Evolutionary conservation across 1,139 yeast genomes (phyloP).

Genomic region (Zygosaccharomyces pseudobailii): DNA sequence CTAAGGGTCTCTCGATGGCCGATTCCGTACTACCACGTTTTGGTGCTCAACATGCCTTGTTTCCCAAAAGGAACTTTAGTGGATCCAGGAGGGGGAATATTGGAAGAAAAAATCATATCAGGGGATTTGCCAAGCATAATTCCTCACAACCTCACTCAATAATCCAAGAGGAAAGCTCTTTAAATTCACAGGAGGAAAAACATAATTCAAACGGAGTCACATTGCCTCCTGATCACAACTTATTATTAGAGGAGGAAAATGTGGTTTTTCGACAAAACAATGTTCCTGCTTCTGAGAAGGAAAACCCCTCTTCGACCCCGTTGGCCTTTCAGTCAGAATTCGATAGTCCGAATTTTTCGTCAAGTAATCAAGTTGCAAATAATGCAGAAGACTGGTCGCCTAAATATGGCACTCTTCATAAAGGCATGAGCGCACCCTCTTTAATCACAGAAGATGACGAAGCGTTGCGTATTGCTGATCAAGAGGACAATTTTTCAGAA

Average conservation of each 20-base stretch:
- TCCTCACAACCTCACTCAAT: constrained; percentile 25
- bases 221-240: constrained; percentile 3
- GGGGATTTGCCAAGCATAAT: constrained; percentile 18
- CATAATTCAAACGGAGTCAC: constrained; percentile 5
- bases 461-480: constrained; percentile 8
- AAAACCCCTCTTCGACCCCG: constrained; percentile 2
- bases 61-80: constrained; percentile 43
- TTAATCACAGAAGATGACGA: constrained; percentile 11
- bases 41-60: constrained; percentile 25
- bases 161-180: constrained; percentile 32
- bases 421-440: constrained; percentile 5
- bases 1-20: constrained; percentile 16
- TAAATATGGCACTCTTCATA: constrained; percentile 7
- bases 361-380: constrained; percentile 9
- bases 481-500: constrained; percentile 11
- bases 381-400: constrained; percentile 27
- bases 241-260: constrained; percentile 11
- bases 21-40: constrained; percentile 30
- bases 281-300: constrained; percentile 2
- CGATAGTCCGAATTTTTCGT: neutral
- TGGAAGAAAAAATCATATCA: constrained; percentile 25
- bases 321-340: constrained; percentile 1
- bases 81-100: constrained; percentile 32
- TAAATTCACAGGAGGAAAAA: constrained; percentile 24
- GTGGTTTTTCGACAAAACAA: constrained; percentile 16